Percentiles rank a stretch among this genome's conserved stretches.
These are phyloP conservation scores for Avicennia marina DNA, from an alignment of 257 asterid species.

Conservation along the genomic window DNA sequence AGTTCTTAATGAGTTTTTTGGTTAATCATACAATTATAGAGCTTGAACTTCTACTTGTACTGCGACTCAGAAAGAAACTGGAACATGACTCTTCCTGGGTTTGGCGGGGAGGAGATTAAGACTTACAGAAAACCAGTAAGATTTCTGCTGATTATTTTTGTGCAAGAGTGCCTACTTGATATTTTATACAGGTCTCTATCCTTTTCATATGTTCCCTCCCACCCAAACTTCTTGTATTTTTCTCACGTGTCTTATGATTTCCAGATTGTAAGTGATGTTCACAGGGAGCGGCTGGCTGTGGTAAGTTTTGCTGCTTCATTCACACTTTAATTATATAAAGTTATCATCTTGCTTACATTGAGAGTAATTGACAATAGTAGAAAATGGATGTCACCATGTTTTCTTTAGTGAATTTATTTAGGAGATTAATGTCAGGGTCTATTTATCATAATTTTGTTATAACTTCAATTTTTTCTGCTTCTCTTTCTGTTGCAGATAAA, in stretches of 20 bases:
- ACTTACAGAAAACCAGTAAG: conserved; percentile 71
- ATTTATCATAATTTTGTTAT: background rate
- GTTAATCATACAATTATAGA: background rate
- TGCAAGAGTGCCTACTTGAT: background rate
- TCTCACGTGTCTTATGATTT: conserved; percentile 24
- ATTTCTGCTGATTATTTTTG: conserved; percentile 3
- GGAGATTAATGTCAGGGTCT: background rate
- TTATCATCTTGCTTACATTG: background rate
- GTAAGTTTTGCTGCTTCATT: conserved; percentile 36
- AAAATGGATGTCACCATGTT: background rate
- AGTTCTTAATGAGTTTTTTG: conserved; percentile 24
- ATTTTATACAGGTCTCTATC: background rate
- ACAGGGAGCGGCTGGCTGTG: conserved; percentile 79
- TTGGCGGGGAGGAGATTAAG: conserved; percentile 90
- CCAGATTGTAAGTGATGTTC: conserved; percentile 68
- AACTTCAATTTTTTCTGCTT: background rate
- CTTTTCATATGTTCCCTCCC: background rate
- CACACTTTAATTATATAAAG: background rate
- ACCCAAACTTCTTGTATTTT: background rate
- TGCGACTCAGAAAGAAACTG: conserved; percentile 74
- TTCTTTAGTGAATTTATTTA: background rate
- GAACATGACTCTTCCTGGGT: conserved; percentile 85
- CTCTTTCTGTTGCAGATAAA: conserved; percentile 47
- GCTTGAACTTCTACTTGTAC: conserved; percentile 20
- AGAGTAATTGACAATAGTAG: background rate